Conservation (phyloP, 108 stramenopile species). For the Nitzschia sp. region DNA sequence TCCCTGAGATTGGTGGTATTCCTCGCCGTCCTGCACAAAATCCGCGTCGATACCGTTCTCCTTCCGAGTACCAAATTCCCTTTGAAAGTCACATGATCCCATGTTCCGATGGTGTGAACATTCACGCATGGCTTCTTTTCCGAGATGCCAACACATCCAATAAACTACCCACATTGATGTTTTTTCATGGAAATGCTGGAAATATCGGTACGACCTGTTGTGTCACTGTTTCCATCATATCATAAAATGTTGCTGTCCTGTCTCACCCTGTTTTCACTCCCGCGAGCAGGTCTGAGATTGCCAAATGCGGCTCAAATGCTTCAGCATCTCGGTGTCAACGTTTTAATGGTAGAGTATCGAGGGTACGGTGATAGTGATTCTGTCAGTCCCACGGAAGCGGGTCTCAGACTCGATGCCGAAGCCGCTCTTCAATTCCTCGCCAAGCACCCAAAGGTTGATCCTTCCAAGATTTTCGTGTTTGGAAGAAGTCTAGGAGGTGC, state of each 20-base stretch:
- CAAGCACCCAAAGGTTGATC: conserved; percentile 60
- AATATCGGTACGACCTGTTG: conserved; percentile 74
- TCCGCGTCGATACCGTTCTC: conserved; percentile 70
- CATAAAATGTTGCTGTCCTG: background rate
- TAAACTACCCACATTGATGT: conserved; percentile 80
- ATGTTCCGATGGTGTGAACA: conserved; percentile 57
- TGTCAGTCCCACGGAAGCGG: conserved; percentile 69
- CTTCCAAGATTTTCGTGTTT: conserved; percentile 73
- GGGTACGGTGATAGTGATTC: conserved; percentile 86
- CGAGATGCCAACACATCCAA: conserved; percentile 29
- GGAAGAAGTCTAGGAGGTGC: conserved; percentile 91
- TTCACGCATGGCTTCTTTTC: conserved; percentile 88
- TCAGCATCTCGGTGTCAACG: conserved; percentile 61
- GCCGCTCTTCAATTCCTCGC: conserved; percentile 58
- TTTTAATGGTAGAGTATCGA: conserved; percentile 91
- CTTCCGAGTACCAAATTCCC: conserved; percentile 52
- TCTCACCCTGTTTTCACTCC: background rate
- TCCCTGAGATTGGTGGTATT: conserved; percentile 71
- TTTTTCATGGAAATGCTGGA: conserved; percentile 98
- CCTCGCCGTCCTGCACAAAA: conserved; percentile 60
- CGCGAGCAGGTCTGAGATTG: conserved; percentile 51
- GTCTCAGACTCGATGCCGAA: conserved; percentile 85
- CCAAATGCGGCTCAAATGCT: conserved; percentile 84
- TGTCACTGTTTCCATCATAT: background rate
- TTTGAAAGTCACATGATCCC: conserved; percentile 64